Evolutionary conservation across 2,329 filamentous ascomycete species (phyloP).

Genomic region (Ascochyta lentis): DNA sequence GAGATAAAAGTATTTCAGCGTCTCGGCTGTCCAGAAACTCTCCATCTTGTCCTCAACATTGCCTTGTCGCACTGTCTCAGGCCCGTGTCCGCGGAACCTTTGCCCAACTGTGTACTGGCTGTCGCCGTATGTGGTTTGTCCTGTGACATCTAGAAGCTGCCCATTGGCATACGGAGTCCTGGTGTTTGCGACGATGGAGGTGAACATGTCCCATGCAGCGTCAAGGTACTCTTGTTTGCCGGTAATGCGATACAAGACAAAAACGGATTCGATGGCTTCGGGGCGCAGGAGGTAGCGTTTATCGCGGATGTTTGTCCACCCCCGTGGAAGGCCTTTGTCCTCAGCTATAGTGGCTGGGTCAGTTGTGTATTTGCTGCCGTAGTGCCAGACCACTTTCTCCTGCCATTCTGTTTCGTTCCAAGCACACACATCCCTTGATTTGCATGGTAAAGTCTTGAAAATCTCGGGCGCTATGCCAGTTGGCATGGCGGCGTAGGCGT

Average conservation of each 20-base stretch:
- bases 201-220: conserved; percentile 58
- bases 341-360: conserved; percentile 23
- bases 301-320: conserved; percentile 52
- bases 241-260: conserved; percentile 66
- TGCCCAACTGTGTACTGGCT: conserved; percentile 2
- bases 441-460: conserved; percentile 61
- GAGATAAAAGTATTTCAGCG: conserved; percentile 59
- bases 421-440: conserved; percentile 48
- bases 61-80: conserved; percentile 10
- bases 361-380: conserved; percentile 22
- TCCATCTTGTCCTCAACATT: conserved; percentile 47
- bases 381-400: conserved; percentile 42
- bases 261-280: conserved; percentile 67
- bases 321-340: conserved; percentile 42
- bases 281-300: conserved; percentile 57
- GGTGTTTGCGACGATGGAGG: conserved; percentile 49
- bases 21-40: conserved; percentile 59
- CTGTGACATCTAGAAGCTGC: conserved; percentile 53
- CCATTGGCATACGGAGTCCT: conserved; percentile 53
- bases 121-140: conserved; percentile 15
- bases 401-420: conserved; percentile 63
- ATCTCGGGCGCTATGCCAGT: conserved; percentile 67
- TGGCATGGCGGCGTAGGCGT: conserved; percentile 63
- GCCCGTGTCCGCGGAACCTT: conserved; percentile 5
- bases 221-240: conserved; percentile 56